These are phyloP conservation scores for Paragyromitra xinjiangensis DNA, from an alignment of 495 filamentous ascomycete genomes.

Conservation along the genomic window DNA sequence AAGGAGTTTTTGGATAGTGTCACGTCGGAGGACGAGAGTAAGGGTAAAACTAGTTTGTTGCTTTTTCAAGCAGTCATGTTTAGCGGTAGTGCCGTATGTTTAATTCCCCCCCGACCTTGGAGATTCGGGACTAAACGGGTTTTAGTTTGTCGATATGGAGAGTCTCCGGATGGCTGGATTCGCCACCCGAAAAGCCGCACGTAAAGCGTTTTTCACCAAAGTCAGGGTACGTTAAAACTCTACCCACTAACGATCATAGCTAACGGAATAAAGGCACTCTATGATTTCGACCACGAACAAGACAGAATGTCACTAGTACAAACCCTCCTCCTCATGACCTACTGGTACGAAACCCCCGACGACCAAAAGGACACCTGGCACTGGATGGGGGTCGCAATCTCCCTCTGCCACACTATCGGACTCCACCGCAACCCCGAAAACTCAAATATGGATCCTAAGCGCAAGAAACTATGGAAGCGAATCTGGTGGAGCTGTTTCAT, in stretches of 20 bases:
- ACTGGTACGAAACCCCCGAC: conserved; percentile 90
- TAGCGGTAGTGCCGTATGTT: conserved; percentile 68
- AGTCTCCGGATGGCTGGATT: conserved; percentile 75
- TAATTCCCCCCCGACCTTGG: not conserved
- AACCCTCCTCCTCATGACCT: conserved; percentile 83
- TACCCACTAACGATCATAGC: conserved; percentile 17
- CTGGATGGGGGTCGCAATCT: conserved; percentile 89
- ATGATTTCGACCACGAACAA: conserved; percentile 86
- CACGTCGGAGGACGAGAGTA: conserved; percentile 69
- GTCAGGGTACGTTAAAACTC: conserved; percentile 68
- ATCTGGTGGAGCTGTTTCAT: conserved; percentile 97
- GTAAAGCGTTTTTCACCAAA: conserved; percentile 81
- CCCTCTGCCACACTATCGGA: conserved; percentile 82
- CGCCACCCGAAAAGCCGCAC: conserved; percentile 72
- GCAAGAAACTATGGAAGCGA: conserved; percentile 82
- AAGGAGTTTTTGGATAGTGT: conserved; percentile 75
- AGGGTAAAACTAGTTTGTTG: conserved; percentile 76
- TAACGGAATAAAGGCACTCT: conserved; percentile 64
- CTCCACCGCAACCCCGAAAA: conserved; percentile 81
- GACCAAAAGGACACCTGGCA: conserved; percentile 92
- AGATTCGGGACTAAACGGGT: conserved; percentile 24
- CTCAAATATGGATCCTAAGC: conserved; percentile 73
- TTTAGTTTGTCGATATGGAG: conserved; percentile 73
- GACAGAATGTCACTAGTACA: conserved; percentile 85
- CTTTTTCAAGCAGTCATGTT: conserved; percentile 87